Conservation (phyloP, 1,284 basidiomycete species). For the Ceratobasidium sp. region DNA sequence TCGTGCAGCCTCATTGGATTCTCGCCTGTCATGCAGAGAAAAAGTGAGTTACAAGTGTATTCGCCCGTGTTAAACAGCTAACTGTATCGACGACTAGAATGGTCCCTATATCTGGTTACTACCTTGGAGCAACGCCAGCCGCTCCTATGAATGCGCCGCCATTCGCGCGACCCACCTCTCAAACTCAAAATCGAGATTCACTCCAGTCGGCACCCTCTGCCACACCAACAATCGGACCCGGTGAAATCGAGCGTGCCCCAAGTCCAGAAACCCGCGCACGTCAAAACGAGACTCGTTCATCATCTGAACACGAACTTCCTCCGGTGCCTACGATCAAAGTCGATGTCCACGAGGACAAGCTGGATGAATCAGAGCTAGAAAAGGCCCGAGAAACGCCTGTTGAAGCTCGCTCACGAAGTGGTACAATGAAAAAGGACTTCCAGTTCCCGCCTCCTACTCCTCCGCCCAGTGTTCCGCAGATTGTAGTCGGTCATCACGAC, state of each 20-base stretch:
- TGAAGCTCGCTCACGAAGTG: slow-evolving; percentile 51
- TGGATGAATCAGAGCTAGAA: slow-evolving; percentile 52
- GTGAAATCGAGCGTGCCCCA: slow-evolving; percentile 8
- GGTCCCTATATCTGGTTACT: slow-evolving; percentile 82
- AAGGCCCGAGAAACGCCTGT: slow-evolving; percentile 45
- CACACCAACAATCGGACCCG: neutral
- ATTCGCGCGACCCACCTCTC: slow-evolving; percentile 53
- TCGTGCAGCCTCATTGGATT: slow-evolving; percentile 91
- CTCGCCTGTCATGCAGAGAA: slow-evolving; percentile 82
- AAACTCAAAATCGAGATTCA: slow-evolving; percentile 59
- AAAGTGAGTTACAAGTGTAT: slow-evolving; percentile 65
- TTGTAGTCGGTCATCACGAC: slow-evolving; percentile 29
- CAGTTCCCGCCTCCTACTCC: slow-evolving; percentile 65
- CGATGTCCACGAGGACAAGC: slow-evolving; percentile 46
- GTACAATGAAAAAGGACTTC: slow-evolving; percentile 80
- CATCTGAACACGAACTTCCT: slow-evolving; percentile 50
- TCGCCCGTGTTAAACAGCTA: neutral
- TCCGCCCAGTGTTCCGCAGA: slow-evolving; percentile 30
- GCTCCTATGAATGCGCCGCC: slow-evolving; percentile 66
- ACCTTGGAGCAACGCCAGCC: slow-evolving; percentile 71
- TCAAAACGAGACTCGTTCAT: neutral
- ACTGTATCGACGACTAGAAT: slow-evolving; percentile 61
- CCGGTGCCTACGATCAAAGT: slow-evolving; percentile 47
- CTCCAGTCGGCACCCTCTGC: slow-evolving; percentile 58
- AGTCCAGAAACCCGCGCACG: slow-evolving; percentile 20